These are phyloP conservation scores for Discostella stelligera DNA, from an alignment of 352 stramenopile genomes.

Conservation along the genomic window DNA sequence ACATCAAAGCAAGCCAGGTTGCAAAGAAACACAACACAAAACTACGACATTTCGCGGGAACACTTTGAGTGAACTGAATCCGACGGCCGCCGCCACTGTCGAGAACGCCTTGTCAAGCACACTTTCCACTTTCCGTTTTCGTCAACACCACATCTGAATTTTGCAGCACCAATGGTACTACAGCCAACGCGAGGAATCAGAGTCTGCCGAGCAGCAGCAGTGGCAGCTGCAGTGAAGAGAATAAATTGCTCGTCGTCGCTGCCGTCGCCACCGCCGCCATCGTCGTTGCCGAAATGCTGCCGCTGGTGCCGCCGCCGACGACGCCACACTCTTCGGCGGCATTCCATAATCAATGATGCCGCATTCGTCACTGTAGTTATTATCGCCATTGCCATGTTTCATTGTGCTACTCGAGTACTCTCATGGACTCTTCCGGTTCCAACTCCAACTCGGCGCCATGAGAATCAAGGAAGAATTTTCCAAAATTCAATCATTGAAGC, in stretches of 20 bases:
- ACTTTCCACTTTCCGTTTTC: too few relatives aligned
- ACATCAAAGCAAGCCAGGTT: too few relatives aligned
- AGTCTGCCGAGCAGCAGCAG: neutral
- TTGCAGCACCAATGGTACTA: neutral
- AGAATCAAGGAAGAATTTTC: neutral
- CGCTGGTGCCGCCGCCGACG: neutral
- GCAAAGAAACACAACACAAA: too few relatives aligned
- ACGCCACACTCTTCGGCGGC: neutral
- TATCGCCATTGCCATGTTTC: neutral
- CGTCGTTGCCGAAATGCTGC: neutral
- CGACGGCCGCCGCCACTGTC: too few relatives aligned
- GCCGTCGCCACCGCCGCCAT: neutral
- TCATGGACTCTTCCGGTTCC: neutral
- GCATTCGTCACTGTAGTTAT: neutral
- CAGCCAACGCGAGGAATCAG: neutral
- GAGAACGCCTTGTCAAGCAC: too few relatives aligned
- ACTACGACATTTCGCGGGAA: too few relatives aligned
- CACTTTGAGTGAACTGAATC: too few relatives aligned
- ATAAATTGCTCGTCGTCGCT: neutral
- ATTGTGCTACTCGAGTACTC: neutral
- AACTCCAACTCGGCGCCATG: neutral
- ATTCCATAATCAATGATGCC: neutral
- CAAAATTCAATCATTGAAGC: neutral
- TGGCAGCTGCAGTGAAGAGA: neutral
- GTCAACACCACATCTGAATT: neutral